Conservation (phyloP, 768 basidiomycete genomes). For the Lactarius psammicola region DNA sequence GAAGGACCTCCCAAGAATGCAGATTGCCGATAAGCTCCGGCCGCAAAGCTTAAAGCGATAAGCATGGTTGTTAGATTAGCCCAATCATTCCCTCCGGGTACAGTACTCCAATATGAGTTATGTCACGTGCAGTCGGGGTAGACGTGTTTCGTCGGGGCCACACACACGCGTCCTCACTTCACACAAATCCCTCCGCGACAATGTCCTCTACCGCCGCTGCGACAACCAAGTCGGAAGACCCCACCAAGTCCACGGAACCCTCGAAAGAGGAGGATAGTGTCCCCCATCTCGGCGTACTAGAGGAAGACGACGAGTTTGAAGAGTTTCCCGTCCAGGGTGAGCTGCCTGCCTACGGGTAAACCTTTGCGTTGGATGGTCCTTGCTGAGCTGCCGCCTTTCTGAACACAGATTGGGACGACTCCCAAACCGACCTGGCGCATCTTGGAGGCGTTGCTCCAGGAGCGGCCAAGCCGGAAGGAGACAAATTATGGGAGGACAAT, state of each 20-base stretch:
- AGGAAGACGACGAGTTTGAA: conserved; percentile 98
- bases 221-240: conserved; percentile 33
- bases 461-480: conserved; percentile 73
- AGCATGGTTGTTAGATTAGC: too few species aligned
- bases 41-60: too few species aligned
- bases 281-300: conserved; percentile 81
- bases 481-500: conserved; percentile 98
- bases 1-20: not conserved
- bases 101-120: too few species aligned
- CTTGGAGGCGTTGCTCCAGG: conserved; percentile 71
- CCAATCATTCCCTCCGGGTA: too few species aligned
- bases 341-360: conserved; percentile 23
- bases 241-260: conserved; percentile 30
- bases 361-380: not conserved
- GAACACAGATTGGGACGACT: conserved; percentile 78
- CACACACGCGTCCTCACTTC: not conserved
- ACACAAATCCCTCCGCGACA: not conserved
- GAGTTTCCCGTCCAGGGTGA: conserved; percentile 85
- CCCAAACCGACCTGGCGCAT: conserved; percentile 78
- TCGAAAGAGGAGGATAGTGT: conserved; percentile 25
- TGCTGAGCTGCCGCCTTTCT: not conserved
- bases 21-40: not conserved
- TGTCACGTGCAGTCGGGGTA: not conserved
- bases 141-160: too few species aligned
- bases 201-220: conserved; percentile 35